Conservation (phyloP, 768 basidiomycete genomes). For the Paxillus ammoniavirescens region DNA sequence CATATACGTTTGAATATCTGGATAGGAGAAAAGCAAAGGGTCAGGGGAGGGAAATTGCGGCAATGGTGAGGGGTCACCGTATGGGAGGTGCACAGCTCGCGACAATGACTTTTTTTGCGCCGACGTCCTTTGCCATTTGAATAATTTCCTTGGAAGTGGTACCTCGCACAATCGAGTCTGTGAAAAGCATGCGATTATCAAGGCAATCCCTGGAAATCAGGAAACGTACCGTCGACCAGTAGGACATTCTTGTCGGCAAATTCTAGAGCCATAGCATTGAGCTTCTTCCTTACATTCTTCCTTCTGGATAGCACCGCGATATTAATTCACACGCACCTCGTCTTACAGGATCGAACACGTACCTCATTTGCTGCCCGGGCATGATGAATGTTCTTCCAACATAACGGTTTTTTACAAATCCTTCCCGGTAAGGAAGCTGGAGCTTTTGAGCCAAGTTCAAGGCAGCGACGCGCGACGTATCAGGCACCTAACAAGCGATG, state of each 20-base stretch:
- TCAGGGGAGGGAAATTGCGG: not conserved
- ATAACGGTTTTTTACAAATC: conserved; percentile 98
- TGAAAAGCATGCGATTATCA: not conserved
- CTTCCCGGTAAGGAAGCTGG: conserved; percentile 90
- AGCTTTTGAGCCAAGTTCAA: conserved; percentile 92
- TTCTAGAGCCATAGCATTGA: conserved; percentile 98
- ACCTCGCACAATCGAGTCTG: conserved; percentile 97
- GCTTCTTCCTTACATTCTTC: conserved; percentile 92
- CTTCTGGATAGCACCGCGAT: conserved; percentile 44
- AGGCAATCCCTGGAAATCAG: not conserved
- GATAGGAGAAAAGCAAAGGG: not conserved
- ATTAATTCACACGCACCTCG: not conserved
- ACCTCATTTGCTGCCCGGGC: conserved; percentile 98
- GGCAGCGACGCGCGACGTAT: conserved; percentile 95
- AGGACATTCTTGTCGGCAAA: conserved; percentile 91
- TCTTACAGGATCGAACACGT: conserved; percentile 1
- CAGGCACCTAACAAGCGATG: conserved; percentile 65
- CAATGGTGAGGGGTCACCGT: conserved; percentile 44
- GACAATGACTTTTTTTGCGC: conserved; percentile 92
- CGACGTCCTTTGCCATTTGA: conserved; percentile 99
- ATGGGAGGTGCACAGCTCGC: conserved; percentile 98
- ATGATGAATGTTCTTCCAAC: conserved; percentile 99
- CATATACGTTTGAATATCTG: conserved; percentile 93
- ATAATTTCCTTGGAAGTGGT: conserved; percentile 99
- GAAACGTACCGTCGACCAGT: conserved; percentile 82